Base-by-base conservation (phyloP, 2,329 filamentous ascomycete genomes). In the Paraconiothyrium brasiliense region DNA sequence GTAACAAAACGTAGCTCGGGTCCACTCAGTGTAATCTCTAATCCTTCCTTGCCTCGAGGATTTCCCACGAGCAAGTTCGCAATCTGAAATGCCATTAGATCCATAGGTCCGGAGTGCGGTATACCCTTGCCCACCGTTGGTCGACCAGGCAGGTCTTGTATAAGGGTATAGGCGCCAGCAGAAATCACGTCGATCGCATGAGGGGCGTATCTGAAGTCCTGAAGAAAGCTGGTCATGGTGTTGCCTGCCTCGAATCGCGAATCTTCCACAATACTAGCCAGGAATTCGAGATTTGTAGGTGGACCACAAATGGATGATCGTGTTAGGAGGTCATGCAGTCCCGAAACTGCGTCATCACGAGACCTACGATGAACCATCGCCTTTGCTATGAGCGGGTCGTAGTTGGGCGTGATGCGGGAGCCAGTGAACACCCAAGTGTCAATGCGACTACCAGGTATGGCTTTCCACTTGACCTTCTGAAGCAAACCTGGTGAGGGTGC, bases 391-490 rank as follows among this genome's bases (percentile, higher is more conserved):
- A 89, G 71, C 0, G 86, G 85, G 69, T 87, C 82, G 57, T 89
- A 89, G 60, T 86, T 81, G 1, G 87, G 82, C 5, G 85, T 85
- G 43, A 90, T 81, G 3, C 80, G 83, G 2, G 84, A 83, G 6
- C 88, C 88, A 1, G 83, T 84, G 57, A 84, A 81, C 1, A 90
- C 81, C 87, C 88, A 90, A 0, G 87, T 90, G 66, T 91, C 89
- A 30, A 91, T 82, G 4, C 89, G 82, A 27, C 83, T 79, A 4
- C 80, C 80, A 0, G 80, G 66, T 0, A 81, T 71, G 13, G 81
- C 68, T n/a, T 84, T 81, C 82, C 87, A 90, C 16, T 81, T 67
- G 0, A 90, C 84, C 24, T 84, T 78, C 46, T 88, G 86, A 1
- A 90, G 73, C 1, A 84, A 75, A 1, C 89, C 89, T 0, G 88